A percentile compares a stretch with the other conserved stretches of the same genome.
These are phyloP conservation scores for Cubamyces sp. DNA, from an alignment of 768 basidiomycete species.

Conservation along the genomic window DNA sequence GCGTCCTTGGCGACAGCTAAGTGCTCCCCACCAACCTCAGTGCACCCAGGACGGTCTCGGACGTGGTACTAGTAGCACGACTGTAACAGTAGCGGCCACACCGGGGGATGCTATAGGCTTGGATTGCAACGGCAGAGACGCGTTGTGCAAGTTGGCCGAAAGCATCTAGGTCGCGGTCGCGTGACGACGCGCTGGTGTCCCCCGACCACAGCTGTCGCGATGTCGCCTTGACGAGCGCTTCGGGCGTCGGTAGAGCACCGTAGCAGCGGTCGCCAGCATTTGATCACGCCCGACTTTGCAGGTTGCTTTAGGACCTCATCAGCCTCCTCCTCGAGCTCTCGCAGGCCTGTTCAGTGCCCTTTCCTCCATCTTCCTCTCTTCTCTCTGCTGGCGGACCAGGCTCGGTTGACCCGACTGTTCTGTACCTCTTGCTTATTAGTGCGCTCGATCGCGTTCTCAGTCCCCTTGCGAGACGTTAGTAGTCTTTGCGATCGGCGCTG, in stretches of 20 bases:
- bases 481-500: not conserved
- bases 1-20: not conserved
- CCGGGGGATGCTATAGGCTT: no score
- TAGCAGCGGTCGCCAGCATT: slow-evolving; percentile 9
- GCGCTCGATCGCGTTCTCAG: not conserved
- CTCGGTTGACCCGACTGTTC: slow-evolving; percentile 31
- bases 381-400: slow-evolving; percentile 20
- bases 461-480: not conserved
- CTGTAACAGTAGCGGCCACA: no score
- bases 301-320: slow-evolving; percentile 20
- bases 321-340: not conserved
- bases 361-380: slow-evolving; percentile 21
- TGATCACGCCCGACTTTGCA: not conserved
- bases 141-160: no score
- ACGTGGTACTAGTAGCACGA: no score
- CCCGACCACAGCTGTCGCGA: not conserved
- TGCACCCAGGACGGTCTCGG: no score
- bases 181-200: not conserved
- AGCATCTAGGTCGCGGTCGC: not conserved
- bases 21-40: no score
- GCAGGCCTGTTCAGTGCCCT: not conserved
- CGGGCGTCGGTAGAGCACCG: slow-evolving; percentile 2
- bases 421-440: not conserved
- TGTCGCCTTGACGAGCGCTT: slow-evolving; percentile 7
- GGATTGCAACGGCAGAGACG: no score